Conservation (phyloP, 495 filamentous ascomycete species). For the Hypoxylon fuscum region DNA sequence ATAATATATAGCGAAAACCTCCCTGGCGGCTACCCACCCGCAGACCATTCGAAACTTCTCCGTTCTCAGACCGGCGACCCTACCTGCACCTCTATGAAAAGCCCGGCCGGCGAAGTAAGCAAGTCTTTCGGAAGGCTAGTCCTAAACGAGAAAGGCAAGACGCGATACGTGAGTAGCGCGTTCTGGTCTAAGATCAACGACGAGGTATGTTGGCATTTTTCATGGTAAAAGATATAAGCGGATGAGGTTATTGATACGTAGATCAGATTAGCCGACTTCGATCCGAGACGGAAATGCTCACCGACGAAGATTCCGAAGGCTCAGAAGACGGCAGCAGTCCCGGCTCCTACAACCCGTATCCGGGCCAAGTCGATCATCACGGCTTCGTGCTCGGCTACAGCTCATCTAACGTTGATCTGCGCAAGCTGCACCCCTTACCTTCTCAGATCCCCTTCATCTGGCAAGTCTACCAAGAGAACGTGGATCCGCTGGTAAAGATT, state of each 20-base stretch:
- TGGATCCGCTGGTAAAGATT: conserved; percentile 75
- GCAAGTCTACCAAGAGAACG: conserved; percentile 74
- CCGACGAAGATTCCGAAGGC: conserved; percentile 71
- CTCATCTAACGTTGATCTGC: conserved; percentile 62
- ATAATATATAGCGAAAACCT: conserved; percentile 36
- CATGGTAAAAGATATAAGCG: conserved; percentile 24
- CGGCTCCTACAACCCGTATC: conserved; percentile 44
- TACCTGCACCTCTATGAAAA: conserved; percentile 32
- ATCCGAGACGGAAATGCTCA: conserved; percentile 71
- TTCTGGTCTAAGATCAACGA: conserved; percentile 91
- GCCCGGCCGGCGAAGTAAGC: conserved; percentile 56
- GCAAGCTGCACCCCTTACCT: conserved; percentile 63
- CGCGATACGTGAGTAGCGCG: conserved; percentile 85
- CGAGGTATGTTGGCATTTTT: conserved; percentile 64
- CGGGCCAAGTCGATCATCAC: conserved; percentile 63
- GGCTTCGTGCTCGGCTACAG: conserved; percentile 76
- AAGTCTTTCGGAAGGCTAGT: conserved; percentile 83
- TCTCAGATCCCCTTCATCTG: conserved; percentile 73
- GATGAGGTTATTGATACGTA: conserved; percentile 13
- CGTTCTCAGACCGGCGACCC: conserved; percentile 38
- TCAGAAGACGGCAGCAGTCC: conserved; percentile 64
- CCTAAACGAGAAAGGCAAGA: conserved; percentile 78
- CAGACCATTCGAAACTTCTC: conserved; percentile 25
- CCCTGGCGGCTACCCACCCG: conserved; percentile 29
- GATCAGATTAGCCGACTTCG: conserved; percentile 76